phyloP scores from a whole-genome alignment of 164 flowering plant genomes.

The Buxus sempervirens region DNA sequence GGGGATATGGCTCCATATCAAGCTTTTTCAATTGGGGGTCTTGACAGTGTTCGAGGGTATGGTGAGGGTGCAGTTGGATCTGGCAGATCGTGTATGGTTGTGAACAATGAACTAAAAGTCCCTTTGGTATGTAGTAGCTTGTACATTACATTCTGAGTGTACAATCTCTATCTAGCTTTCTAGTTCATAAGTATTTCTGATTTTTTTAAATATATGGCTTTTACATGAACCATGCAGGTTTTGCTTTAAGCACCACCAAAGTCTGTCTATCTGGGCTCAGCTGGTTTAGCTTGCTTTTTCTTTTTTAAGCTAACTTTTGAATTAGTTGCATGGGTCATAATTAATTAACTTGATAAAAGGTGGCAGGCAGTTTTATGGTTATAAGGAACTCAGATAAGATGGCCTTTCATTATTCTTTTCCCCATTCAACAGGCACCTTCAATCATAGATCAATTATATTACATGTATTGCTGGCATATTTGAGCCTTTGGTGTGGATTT shows the following conservation, averaged over 20 bases:
- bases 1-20: conserved; percentile 99
- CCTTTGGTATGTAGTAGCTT: conserved; percentile 62
- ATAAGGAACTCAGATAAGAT: too few relatives aligned
- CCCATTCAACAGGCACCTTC: too few relatives aligned
- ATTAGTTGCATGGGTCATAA: too few relatives aligned
- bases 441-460: too few relatives aligned
- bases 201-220: not conserved
- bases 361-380: too few relatives aligned
- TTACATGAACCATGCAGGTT: not conserved
- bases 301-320: too few relatives aligned
- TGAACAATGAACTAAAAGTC: conserved; percentile 69
- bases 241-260: not conserved
- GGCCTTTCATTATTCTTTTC: too few relatives aligned
- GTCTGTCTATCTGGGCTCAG: not conserved
- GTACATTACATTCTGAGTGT: not conserved
- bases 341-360: too few relatives aligned
- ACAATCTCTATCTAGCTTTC: not conserved
- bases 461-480: too few relatives aligned
- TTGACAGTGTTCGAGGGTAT: conserved; percentile 84
- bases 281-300: not conserved
- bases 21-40: conserved; percentile 93
- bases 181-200: too few relatives aligned
- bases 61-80: conserved; percentile 95
- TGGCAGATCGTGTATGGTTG: conserved; percentile 85
- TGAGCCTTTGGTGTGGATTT: too few relatives aligned